phyloP scores from a whole-genome alignment of 495 filamentous ascomycete species.

The Cladorrhinum samala region DNA sequence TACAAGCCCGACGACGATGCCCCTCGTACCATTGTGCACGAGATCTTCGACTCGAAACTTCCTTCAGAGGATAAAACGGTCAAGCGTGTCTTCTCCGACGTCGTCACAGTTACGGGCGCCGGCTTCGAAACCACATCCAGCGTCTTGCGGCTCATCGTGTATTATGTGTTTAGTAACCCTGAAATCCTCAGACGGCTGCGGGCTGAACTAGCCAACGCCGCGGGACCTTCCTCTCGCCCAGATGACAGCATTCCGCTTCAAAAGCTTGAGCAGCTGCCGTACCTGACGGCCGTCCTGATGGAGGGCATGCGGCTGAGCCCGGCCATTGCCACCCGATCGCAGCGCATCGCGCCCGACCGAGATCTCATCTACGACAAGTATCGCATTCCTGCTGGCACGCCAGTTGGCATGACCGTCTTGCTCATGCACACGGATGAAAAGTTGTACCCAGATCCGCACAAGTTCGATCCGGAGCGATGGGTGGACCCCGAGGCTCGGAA shows the following conservation, averaged over 20 bases:
- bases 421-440: constrained; percentile 26
- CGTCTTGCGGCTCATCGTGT: constrained; percentile 19
- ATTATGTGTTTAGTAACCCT: constrained; percentile 19
- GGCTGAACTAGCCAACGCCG: constrained; percentile 13
- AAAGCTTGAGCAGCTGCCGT: constrained; percentile 30
- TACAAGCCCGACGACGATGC: constrained; percentile 12
- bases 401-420: constrained; percentile 30
- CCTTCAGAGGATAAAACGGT: constrained; percentile 21
- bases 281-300: constrained; percentile 29
- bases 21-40: constrained; percentile 20
- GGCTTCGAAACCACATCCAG: constrained; percentile 25
- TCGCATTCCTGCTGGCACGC: constrained; percentile 40
- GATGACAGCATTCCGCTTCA: background rate
- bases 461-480: constrained; percentile 20
- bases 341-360: constrained; percentile 28
- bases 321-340: constrained; percentile 29
- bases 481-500: constrained; percentile 9
- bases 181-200: constrained; percentile 17
- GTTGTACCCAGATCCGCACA: constrained; percentile 15
- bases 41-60: constrained; percentile 24
- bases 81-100: constrained; percentile 19
- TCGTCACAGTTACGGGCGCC: constrained; percentile 18
- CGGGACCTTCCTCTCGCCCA: background rate
- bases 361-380: constrained; percentile 37
- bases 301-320: constrained; percentile 34